Base-by-base conservation (phyloP, 768 basidiomycete species). In the Melanogaster broomeanus region DNA sequence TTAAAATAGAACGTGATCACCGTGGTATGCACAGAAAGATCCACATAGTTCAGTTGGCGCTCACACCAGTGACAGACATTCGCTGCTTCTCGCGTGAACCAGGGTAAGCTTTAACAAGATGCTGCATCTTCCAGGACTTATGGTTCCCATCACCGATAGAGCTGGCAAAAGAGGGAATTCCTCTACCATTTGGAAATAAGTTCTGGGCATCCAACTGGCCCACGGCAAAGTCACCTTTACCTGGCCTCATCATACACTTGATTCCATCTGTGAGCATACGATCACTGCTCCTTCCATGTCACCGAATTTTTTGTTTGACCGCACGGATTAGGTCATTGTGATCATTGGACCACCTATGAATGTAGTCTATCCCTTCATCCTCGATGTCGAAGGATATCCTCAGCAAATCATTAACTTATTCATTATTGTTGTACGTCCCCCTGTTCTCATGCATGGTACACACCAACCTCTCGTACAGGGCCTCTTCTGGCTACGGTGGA, bases 201-300 rank as follows among this genome's bases (percentile, higher is more conserved):
- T 80, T 84, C 57, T 82, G 81, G 82, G 82, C 82, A 1, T 80
- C 79, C 1, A 84, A 83, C 58, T 82, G 80, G 81, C 81, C 81
- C 1, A 79, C 77, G 2, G 79, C 81, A 7, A 77, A 77, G 54
- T 78, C 82, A 0, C 82, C 82, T 0, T 60, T 83, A 22, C 80
- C 81, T 0, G 82, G 80, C 0, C 71, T 83, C 3, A 75, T 83
- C 43, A 72, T 84, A 6, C 79, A 83, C 45, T 57, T 83, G 24
- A 80, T 82, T 34, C 75, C 79, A 19, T 80, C 82, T 0, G 78
- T 75, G 42, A 45, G 74, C 51, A 1, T 3, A 15, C 4, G 3
- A 22, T 16, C 11, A 19, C 15, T 19, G 13, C 9, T 31, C 10
- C 6, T 13, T 11, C 11, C 13, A 15, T 13, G 12, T 11, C 12